Evolutionary conservation across 2,329 filamentous ascomycete species (phyloP).

Genomic region (Ophiosphaerella korrae): DNA sequence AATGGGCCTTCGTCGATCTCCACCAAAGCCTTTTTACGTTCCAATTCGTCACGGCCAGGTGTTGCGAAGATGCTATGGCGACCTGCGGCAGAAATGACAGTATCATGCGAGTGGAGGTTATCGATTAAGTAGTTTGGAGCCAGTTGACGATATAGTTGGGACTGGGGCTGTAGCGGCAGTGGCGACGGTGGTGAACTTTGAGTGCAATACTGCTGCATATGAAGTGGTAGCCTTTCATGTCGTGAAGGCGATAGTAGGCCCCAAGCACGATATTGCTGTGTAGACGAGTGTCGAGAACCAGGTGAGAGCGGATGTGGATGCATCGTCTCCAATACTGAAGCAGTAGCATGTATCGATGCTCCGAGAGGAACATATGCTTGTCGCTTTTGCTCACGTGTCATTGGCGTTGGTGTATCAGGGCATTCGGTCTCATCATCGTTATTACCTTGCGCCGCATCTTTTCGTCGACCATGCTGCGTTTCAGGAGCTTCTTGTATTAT

Average conservation of each 20-base stretch:
- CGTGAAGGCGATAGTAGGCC: too few relatives aligned
- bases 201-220: too few relatives aligned
- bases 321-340: background rate
- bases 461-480: background rate
- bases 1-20: conserved; percentile 33
- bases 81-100: conserved; percentile 7
- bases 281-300: background rate
- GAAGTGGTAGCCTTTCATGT: too few relatives aligned
- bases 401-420: conserved; percentile 29
- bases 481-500: background rate
- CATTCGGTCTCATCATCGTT: conserved; percentile 1
- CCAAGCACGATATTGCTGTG: too few relatives aligned
- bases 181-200: background rate
- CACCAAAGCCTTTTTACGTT: conserved; percentile 32
- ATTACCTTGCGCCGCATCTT: background rate
- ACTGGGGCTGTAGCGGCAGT: background rate
- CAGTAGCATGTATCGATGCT: background rate
- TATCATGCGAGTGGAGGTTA: background rate
- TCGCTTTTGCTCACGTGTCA: conserved; percentile 19
- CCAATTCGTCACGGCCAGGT: conserved; percentile 38
- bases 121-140: background rate
- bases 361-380: conserved; percentile 20
- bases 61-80: conserved; percentile 28
- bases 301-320: background rate
- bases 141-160: background rate